A percentile compares a stretch with the other conserved stretches of the same genome.
Conservation (phyloP, 2,329 filamentous ascomycete genomes). For the Dissoconium aciculare region DNA sequence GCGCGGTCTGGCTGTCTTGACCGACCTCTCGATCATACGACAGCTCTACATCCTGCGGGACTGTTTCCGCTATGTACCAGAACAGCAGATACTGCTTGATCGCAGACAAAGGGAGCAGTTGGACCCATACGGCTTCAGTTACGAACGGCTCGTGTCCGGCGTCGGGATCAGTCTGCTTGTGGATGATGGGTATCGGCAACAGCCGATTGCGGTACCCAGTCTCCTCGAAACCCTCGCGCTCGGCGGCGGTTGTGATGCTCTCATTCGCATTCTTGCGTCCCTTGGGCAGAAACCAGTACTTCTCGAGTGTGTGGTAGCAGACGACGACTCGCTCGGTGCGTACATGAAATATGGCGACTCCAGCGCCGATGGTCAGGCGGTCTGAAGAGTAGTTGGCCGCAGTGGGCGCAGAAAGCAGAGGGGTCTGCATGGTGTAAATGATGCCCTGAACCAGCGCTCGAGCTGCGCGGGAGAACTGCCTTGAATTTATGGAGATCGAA, state of each 20-base stretch:
- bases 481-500: too few relatives aligned
- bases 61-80: constrained; percentile 35
- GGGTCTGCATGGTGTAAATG: constrained; percentile 3
- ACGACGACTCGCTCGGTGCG: constrained; percentile 32
- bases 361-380: constrained; percentile 24
- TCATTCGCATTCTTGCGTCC: constrained; percentile 35
- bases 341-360: constrained; percentile 38
- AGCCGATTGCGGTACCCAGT: constrained; percentile 36
- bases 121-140: constrained; percentile 33
- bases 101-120: constrained; percentile 27
- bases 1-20: not conserved
- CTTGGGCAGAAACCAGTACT: constrained; percentile 36
- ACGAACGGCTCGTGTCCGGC: constrained; percentile 18
- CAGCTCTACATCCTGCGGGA: constrained; percentile 23
- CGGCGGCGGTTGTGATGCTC: constrained; percentile 28
- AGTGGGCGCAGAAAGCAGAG: constrained; percentile 12
- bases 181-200: constrained; percentile 31
- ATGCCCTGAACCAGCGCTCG: too few relatives aligned
- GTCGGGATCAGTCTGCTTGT: constrained; percentile 30
- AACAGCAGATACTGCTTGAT: constrained; percentile 30
- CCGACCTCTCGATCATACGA: constrained; percentile 4
- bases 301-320: constrained; percentile 29
- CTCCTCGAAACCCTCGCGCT: constrained; percentile 38
- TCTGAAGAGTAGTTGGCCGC: constrained; percentile 15
- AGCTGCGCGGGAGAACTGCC: too few relatives aligned